Conservation (phyloP, 768 basidiomycete genomes). For the Pulveroboletus sp. region DNA sequence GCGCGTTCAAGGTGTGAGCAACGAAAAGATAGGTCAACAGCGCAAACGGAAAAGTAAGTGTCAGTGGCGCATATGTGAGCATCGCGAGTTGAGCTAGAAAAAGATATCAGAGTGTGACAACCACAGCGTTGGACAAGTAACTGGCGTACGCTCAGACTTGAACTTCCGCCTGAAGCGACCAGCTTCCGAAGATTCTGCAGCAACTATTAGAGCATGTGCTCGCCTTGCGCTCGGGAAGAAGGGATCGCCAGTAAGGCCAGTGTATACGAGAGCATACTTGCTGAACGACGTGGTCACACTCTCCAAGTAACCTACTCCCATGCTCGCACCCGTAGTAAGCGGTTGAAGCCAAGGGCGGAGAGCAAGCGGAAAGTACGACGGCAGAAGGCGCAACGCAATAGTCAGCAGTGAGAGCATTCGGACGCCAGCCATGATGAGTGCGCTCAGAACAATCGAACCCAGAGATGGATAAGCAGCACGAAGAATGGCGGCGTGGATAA, state of each 20-base stretch:
- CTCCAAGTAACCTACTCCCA: slow-evolving; percentile 45
- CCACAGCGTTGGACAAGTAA: neutral
- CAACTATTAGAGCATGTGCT: slow-evolving; percentile 54
- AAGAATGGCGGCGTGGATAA: slow-evolving; percentile 72
- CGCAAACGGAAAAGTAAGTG: slow-evolving; percentile 79
- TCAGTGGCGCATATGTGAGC: slow-evolving; percentile 69
- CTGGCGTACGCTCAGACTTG: slow-evolving; percentile 55
- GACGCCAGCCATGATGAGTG: slow-evolving; percentile 73
- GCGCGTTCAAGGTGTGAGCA: slow-evolving; percentile 72
- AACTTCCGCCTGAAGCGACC: slow-evolving; percentile 46
- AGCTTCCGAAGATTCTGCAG: slow-evolving; percentile 45
- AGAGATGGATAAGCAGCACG: slow-evolving; percentile 81
- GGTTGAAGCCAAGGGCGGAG: slow-evolving; percentile 42
- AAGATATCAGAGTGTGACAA: slow-evolving; percentile 1
- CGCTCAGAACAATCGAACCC: slow-evolving; percentile 74
- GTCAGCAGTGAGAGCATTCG: slow-evolving; percentile 53
- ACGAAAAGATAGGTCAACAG: slow-evolving; percentile 84
- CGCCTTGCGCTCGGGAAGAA: slow-evolving; percentile 60
- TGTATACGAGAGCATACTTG: slow-evolving; percentile 67
- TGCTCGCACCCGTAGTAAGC: slow-evolving; percentile 32
- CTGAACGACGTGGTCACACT: slow-evolving; percentile 51
- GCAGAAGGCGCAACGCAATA: slow-evolving; percentile 52
- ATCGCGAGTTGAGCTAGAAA: slow-evolving; percentile 60
- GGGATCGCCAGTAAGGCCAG: slow-evolving; percentile 71
- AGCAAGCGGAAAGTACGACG: slow-evolving; percentile 46